Evolutionary conservation across 2,329 filamentous ascomycete species (phyloP).

Genomic region (Basipetospora chlamydospora): DNA sequence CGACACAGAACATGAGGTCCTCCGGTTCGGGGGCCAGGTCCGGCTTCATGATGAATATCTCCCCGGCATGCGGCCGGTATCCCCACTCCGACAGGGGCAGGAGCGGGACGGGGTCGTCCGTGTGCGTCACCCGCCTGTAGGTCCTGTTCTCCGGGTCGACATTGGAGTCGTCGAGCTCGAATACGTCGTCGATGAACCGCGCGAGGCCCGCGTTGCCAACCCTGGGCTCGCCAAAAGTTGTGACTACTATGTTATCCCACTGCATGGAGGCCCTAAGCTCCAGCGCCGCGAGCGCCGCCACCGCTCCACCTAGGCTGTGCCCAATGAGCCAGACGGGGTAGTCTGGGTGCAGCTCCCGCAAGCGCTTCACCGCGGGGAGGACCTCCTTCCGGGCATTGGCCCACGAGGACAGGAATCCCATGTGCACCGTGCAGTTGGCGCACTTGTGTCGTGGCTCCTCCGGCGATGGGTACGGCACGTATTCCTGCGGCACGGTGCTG

Average conservation of each 20-base stretch:
- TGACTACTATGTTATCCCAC: constrained; percentile 60
- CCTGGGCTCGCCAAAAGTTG: constrained; percentile 83
- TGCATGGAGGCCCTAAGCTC: constrained; percentile 62
- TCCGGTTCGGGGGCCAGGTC: constrained; percentile 50
- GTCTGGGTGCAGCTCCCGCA: constrained; percentile 47
- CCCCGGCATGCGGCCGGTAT: constrained; percentile 70
- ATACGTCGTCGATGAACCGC: constrained; percentile 38
- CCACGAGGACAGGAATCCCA: constrained; percentile 82
- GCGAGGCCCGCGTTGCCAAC: constrained; percentile 44
- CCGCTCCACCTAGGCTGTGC: constrained; percentile 83
- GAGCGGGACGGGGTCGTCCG: constrained; percentile 75
- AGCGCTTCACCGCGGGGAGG: constrained; percentile 47
- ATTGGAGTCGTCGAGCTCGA: constrained; percentile 23
- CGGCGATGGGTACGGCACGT: constrained; percentile 66
- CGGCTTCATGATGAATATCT: constrained; percentile 68
- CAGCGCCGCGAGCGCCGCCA: constrained; percentile 73
- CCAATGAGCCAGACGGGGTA: constrained; percentile 71
- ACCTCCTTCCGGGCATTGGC: constrained; percentile 55
- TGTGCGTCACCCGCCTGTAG: constrained; percentile 74
- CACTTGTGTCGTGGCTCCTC: constrained; percentile 41
- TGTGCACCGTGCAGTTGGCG: constrained; percentile 80
- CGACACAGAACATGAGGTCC: constrained; percentile 59
- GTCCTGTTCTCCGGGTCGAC: constrained; percentile 17
- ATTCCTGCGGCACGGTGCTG: constrained; percentile 77
- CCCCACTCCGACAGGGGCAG: constrained; percentile 82